Evolutionary conservation across 73 alveolate genomes (phyloP), one percentile per base, ranked within the genome.

Genomic region (Tetrahymena borealis): DNA sequence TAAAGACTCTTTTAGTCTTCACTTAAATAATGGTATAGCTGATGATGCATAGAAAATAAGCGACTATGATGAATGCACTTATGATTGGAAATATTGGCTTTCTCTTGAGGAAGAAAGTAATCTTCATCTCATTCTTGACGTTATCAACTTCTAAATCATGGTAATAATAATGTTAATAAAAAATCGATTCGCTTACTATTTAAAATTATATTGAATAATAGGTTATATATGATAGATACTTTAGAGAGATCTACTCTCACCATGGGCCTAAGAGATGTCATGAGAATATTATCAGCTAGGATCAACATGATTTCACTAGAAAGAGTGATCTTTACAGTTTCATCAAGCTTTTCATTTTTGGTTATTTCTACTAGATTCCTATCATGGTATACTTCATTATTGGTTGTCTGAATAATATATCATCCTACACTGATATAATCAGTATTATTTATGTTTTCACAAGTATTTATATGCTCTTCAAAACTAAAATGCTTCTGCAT

Each of bases 51-150:
- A 92, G 39, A 39, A 39, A 11, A 92, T 91, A 39, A 38, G 91
- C 39, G 95, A 92, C 41, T 92, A 39, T 40, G 91, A 79, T 91
- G 33, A 79, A 20, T 92, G 95, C 39, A 33, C 90, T 79, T 37
- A 78, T 0, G 95, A 92, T 41, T 92, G 95, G 95, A 92, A 40
- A 39, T 92, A 79, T 40, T 92, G 95, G 95, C 85, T 92, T 24
- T 92, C 95, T 11, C 77, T 92, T 31, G 39, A 92, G 39, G 95
- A 92, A 13, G 90, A 92, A 32, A 92, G 79, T 28, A 79, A 79
- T 78, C 39, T 79, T 32, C 93, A 92, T 79, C 37, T 60, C 16
- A 60, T 60, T 2, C 15, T 60, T 0, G 85, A 60, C 9, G 15
- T 60, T 1, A 20, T 60, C 9, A 60, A 60, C 85, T 60, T 60